Base-by-base conservation (phyloP, 192 early-diverging fungal species). In the Irineochytrium annulatum region DNA sequence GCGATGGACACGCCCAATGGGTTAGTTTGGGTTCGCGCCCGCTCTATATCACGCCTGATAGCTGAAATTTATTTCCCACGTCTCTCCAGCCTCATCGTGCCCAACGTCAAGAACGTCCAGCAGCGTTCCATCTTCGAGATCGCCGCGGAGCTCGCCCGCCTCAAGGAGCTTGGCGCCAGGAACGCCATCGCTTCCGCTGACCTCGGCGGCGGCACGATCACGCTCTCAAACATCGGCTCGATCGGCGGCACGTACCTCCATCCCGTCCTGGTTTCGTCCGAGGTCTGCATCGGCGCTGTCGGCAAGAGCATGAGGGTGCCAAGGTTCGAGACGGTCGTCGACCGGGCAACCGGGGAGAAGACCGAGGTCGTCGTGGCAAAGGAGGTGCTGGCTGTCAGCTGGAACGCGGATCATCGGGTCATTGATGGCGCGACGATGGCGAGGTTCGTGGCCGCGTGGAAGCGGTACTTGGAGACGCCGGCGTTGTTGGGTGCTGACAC, bases 1-100 rank as follows among this genome's bases (percentile, higher is more conserved):
- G 96, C 96, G 17, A 94, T 98, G 93, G 96, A 98, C 67, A 95
- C 94, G n/a, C 91, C 93, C 3, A 77, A 87, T 55, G 96, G 95
- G 79, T 79, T 33, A 57, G 67, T 71, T n/a, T 39, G 17, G 62
- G 43, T 34, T 34, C 37, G 11, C 19, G 68, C 44, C n/a, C 52
- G 24, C 31, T 54, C 44, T 55, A 1, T 24, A 1, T 44, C 35
- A 43, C n/a, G 11, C 11, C 17, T 61, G 4, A 22, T 29, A 22
- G 11, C 17, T 49, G 28, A 24, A n/a, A 55, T 43, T 62, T 43
- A 13, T 2, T 33, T 52, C 19, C 53, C 26, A n/a, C 34, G 16
- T 22, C 20, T 32, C 19, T 63, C 33, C 62, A 81, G 79, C 1
- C 74, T 98, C 31, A 57, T 95, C 27, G 92, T 97, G 6, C 96